Evolutionary conservation across 805 yeast species (phyloP), one percentile per base, ranked within the genome.

Genomic region (Yarrowia sp.): DNA sequence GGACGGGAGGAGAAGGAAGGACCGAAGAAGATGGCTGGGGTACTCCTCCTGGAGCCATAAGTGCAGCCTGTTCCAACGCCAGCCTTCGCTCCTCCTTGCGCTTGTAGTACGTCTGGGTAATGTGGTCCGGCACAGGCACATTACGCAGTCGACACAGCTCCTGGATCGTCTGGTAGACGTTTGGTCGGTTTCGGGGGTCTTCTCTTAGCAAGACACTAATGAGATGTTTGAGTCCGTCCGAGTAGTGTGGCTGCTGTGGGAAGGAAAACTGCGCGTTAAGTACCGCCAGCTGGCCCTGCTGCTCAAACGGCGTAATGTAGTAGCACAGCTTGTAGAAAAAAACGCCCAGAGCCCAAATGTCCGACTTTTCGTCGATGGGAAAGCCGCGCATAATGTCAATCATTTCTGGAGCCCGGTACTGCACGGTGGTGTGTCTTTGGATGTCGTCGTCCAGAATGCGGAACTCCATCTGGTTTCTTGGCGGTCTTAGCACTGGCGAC

Each of bases 291-390:
- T 90, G 96, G 41, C 91, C 90, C 46, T 88, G 86, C 49, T 73
- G 72, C 76, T 93, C 99, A 75, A 95, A 93, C 1, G 99, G 99
- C 1, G 99, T 93, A 1, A 89, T 92, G 75, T 90, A 93, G 77
- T 89, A 93, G 76, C 97, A 88, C 67, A 93, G 79, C 73, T 93
- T 93, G 79, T 90, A 93, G 59, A 95, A 79, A 67, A 95, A 90
- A 33, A 95, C 87, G 11, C 99, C 99, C 54, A 93, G 78, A 0
- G 99, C 99, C 99, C 99, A 93, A 54, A 93, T 89, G 76, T 93
- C 99, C 8, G 93, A 82, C 75, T 91, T 91, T 71, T 92, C 96
- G 75, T 93, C 95, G 43, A 93, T 89, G 1, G 97, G 95, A 52
- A 85, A 78, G 7, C 92, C 89, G 52, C 91, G 80, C 73, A 88